Conservation (phyloP, 2,329 filamentous ascomycete species). For the Basipetospora chlamydospora region DNA sequence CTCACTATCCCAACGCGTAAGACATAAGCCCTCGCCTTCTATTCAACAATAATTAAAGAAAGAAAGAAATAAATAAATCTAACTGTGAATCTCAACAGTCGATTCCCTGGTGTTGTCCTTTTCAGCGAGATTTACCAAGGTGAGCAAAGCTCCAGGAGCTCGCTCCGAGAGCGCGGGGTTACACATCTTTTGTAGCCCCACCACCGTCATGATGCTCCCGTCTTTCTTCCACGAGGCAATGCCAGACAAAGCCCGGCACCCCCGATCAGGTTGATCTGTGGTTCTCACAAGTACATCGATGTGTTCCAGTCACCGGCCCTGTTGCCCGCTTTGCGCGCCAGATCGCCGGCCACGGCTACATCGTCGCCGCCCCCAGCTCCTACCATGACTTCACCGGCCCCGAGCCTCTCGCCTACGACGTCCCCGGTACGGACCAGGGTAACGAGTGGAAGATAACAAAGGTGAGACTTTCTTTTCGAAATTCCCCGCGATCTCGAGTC, state of each 20-base stretch:
- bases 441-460: conserved; percentile 79
- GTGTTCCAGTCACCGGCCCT: conserved; percentile 87
- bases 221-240: not conserved
- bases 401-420: conserved; percentile 73
- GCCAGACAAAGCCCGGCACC: not conserved
- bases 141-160: conserved; percentile 19
- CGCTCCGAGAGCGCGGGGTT: conserved; percentile 4
- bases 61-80: not conserved
- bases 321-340: conserved; percentile 81
- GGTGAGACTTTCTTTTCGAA: conserved; percentile 23
- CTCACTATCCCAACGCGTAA: conserved; percentile 75
- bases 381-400: conserved; percentile 90
- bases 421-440: conserved; percentile 70
- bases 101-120: conserved; percentile 72
- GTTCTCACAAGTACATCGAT: no score
- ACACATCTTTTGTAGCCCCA: no score
- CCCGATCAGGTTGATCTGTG: no score
- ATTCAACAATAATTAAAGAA: conserved; percentile 4
- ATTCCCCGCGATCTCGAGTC: not conserved
- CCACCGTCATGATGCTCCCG: no score
- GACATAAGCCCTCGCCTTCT: conserved; percentile 11
- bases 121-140: conserved; percentile 97
- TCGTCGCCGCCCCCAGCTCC: conserved; percentile 76
- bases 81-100: no score
- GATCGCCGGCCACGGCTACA: conserved; percentile 85